A percentile compares a stretch with the other conserved stretches of the same genome.
Conservation (phyloP, 2,329 filamentous ascomycete species). For the Remersonia thermophila region DNA sequence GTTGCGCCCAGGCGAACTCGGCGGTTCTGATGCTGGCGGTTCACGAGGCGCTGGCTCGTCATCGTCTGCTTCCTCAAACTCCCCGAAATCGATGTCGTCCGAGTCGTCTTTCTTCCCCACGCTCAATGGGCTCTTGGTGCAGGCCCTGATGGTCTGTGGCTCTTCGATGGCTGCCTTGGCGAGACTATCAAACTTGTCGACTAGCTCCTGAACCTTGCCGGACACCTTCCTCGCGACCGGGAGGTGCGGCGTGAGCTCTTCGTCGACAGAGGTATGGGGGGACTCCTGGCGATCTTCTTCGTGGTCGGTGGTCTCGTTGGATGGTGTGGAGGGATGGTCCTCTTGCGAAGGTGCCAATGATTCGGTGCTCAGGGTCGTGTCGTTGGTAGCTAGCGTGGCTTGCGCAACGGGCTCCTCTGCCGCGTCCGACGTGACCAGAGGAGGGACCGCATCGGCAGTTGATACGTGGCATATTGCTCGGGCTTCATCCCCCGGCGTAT, state of each 20-base stretch:
- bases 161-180: slow-evolving; percentile 21
- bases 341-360: slow-evolving; percentile 2
- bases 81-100: slow-evolving; percentile 18
- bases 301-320: slow-evolving; percentile 21
- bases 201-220: slow-evolving; percentile 37
- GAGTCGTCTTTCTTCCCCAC: slow-evolving; percentile 4
- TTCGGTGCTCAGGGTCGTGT: slow-evolving; percentile 7
- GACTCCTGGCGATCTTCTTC: slow-evolving; percentile 27
- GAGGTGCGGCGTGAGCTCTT: slow-evolving; percentile 22
- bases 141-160: slow-evolving; percentile 6
- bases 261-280: slow-evolving; percentile 34
- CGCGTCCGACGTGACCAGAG: too few relatives aligned
- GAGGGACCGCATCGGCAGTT: too few relatives aligned
- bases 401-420: too few relatives aligned
- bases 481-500: not conserved
- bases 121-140: slow-evolving; percentile 9
- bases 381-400: too few relatives aligned
- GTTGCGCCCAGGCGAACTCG: not conserved
- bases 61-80: slow-evolving; percentile 22
- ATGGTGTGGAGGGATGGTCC: slow-evolving; percentile 16
- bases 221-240: slow-evolving; percentile 23
- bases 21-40: slow-evolving; percentile 1
- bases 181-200: slow-evolving; percentile 38
- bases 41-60: slow-evolving; percentile 1
- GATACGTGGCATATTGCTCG: not conserved